These are phyloP conservation scores for Bifiguratus adelaidae DNA, from an alignment of 192 early-diverging fungal genomes.

Conservation along the genomic window DNA sequence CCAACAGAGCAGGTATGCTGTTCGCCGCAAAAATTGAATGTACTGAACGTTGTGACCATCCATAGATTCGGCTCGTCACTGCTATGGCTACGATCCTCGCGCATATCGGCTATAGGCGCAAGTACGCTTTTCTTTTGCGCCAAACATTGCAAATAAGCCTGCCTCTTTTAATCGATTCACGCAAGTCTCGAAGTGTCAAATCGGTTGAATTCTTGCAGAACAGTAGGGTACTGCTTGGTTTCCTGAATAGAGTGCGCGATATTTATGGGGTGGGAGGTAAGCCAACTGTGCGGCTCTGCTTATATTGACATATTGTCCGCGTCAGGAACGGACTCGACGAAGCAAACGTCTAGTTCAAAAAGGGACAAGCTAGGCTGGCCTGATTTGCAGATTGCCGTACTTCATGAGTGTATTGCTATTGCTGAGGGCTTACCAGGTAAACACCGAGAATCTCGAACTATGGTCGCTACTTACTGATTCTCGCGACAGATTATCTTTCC, in stretches of 20 bases:
- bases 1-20: constrained; percentile 47
- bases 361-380: constrained; percentile 56
- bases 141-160: constrained; percentile 37
- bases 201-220: background rate
- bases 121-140: constrained; percentile 64
- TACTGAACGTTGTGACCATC: too few species aligned
- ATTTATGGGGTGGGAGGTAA: constrained; percentile 55
- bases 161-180: constrained; percentile 23
- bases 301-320: too few species aligned
- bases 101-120: constrained; percentile 41
- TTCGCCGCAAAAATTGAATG: too few species aligned
- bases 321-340: too few species aligned
- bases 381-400: constrained; percentile 61
- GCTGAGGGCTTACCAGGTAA: constrained; percentile 58
- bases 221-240: constrained; percentile 47
- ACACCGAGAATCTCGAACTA: background rate
- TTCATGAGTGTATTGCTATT: constrained; percentile 64
- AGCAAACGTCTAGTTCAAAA: background rate
- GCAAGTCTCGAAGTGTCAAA: constrained; percentile 16
- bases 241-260: constrained; percentile 55
- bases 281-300: too few species aligned
- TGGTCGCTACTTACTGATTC: background rate
- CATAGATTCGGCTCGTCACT: constrained; percentile 34
- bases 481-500: constrained; percentile 38
- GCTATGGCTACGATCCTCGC: constrained; percentile 48